Evolutionary conservation across 139 green algal species (phyloP), one percentile per base, ranked within the genome.

Genomic region (Tetradesmus lagerheimii): DNA sequence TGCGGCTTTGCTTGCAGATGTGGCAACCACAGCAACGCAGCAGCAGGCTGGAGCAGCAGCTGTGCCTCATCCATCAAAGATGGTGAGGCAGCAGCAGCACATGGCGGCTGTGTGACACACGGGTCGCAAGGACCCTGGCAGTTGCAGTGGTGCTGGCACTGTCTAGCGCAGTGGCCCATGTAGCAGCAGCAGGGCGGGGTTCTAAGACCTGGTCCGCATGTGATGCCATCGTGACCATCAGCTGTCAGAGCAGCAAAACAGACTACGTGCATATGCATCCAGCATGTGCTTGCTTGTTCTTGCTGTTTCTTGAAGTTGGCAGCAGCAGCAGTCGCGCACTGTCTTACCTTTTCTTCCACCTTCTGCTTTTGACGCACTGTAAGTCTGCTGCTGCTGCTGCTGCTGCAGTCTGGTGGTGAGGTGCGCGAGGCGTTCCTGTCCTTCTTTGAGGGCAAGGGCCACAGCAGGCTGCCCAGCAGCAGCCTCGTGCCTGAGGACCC

Each of bases 401-500:
- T 85, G 74, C n/a, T 80, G 23, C 92, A 95, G 94, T 94, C 86
- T 39, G 97, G 97, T 18, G 80, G 92, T 18, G 94, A 97, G 43
- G 98, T 99, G 75, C 94, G 97, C 15, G 93, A 96, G 81, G 71
- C 75, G 4, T 99, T 99, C 93, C 92, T 99, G 80, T 85, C 92
- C 1, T 99, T 98, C 90, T 99, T 94, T 92, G 96, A 97, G 90
- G 67, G 79, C 27, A 85, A 92, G 20, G 94, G 94, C 45, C 97
- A 99, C 92, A 87, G 81, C 18, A 93, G 95, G 8, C 92, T 99
- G 92, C 96, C 96, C 87, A 95, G 91, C 88, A 95, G 96, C 29
- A 97, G 94, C 74, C 94, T 99, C 50, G 95, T 99, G 29, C 97
- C 97, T 31, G 95, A 97, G 71, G 97, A 99, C 92, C 96, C 97